Evolutionary conservation across 192 early-diverging fungal genomes (phyloP), one percentile per base, ranked within the genome.

Genomic region (Coemansia asiatica): DNA sequence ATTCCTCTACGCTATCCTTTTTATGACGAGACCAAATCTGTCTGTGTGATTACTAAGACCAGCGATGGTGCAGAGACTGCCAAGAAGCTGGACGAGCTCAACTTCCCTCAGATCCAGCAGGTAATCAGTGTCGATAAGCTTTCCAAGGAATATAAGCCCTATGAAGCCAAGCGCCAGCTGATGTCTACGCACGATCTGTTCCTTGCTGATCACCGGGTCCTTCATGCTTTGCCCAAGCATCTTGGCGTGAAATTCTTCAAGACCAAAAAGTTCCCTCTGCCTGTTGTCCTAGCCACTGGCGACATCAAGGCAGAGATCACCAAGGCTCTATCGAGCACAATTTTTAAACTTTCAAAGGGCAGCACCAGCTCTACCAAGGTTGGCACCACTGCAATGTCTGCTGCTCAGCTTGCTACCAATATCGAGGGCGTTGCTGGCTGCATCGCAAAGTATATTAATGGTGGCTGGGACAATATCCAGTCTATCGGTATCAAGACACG

Each of bases 11-110:
- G 85, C 63, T 81, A 90, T 63, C 84, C 90, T 15, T 62, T 94
- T 44, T 84, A 86, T 53, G 72, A 70, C 36, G 70, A 86, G n/a
- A 79, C 83, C 59, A 85, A 86, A 23, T 86, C 90, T 55, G 86
- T 97, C 18, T 97, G 95, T 74, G 73, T 98, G 60, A 88, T 98
- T 65, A 90, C 89, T 33, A 96, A 94, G 81, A 92, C 91, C 62
- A 89, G 91, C 22, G 88, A 92, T 71, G 15, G 40, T 13, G 40
- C 40, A 44, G 79, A 84, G 61, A 85, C 88, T n/a, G 89, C 83
- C 63, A 87, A 90, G 22, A 73, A 89, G 65, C 66, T 98, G 12
- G 76, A 74, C 50, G 64, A 75, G 26, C 86, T 90, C 56, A 75
- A 85, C 18, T 77, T 94, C 46, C 84, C 55, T 48, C 96, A 66